phyloP scores from a whole-genome alignment of 1,284 basidiomycete species.

The Trichosporon sp. region DNA sequence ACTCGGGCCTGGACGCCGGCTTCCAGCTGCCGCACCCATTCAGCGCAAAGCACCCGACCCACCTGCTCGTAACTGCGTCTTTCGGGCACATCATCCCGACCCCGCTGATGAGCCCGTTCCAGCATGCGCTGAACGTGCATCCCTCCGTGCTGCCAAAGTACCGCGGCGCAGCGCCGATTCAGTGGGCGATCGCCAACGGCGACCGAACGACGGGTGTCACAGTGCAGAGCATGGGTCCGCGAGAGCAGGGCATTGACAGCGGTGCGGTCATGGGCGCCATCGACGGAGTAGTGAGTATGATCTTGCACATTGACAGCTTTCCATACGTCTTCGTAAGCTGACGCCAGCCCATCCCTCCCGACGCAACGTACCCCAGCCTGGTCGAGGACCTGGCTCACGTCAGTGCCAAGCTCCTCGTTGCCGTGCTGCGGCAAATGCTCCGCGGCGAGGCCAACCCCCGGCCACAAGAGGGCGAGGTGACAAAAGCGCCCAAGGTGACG shows the following conservation, averaged over 20 bases:
- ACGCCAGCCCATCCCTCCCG: conserved; percentile 52
- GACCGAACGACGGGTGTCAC: conserved; percentile 63
- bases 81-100: conserved; percentile 82
- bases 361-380: conserved; percentile 56
- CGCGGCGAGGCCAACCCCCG: conserved; percentile 52
- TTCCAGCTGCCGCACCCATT: conserved; percentile 44
- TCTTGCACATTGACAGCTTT: not conserved
- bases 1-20: conserved; percentile 20
- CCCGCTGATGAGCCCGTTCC: conserved; percentile 62
- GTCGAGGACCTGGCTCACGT: conserved; percentile 58
- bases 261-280: conserved; percentile 46
- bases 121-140: conserved; percentile 79
- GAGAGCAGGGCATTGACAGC: conserved; percentile 44
- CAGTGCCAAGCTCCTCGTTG: conserved; percentile 68
- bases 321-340: not conserved
- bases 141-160: conserved; percentile 84
- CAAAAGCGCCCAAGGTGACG: conserved; percentile 61
- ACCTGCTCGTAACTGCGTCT: conserved; percentile 80
- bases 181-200: conserved; percentile 68
- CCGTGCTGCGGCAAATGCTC: conserved; percentile 62
- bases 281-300: conserved; percentile 39
- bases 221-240: conserved; percentile 50
- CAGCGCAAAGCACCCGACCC: conserved; percentile 46
- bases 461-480: conserved; percentile 52
- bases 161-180: conserved; percentile 87